Evolutionary conservation across 148 eudicot genomes (phyloP), one percentile per base, ranked within the genome.

Genomic region (Rhododendron ovatum): DNA sequence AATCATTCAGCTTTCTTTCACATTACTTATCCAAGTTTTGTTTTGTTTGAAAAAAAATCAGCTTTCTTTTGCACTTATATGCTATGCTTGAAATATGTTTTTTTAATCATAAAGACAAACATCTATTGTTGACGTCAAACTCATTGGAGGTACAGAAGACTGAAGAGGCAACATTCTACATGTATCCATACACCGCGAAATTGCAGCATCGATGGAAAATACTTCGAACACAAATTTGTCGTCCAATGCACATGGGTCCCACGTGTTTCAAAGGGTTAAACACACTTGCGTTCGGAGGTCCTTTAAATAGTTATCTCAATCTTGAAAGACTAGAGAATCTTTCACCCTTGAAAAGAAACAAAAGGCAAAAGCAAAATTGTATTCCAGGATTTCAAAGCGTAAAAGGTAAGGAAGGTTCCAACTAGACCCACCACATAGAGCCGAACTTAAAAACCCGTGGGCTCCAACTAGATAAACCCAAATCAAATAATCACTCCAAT

Each of bases 381-480:
- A 47, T 47, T 26, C 85, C 85, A 67, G 43, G 35, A 71, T 41
- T 26, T 18, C 45, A 30, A 26, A 45, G 78, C 83, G 33, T 37
- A 30, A 35, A 80, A 80, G 69, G 35, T 51, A 35, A 81, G 65
- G 53, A 86, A 86, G 82, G 69, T 81, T 80, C 78, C 69, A 15
- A 6, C 76, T 28, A 81, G 83, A 85, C 82, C 85, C 87, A 75
- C 89, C 43, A 80, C 83, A 83, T 41, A 74, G 80, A 84, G 81
- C 74, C 45, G 57, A 84, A 84, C 73, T 39, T 41, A 41, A 84
- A 55, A 65, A 84, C 39, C 22, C 55, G 85, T 74, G 89, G 89
- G 89, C 86, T 87, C 89, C 83, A 79, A 80, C 83, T 65, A 80
- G 71, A 47, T 39, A 61, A 86, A 33, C 80, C 76, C 76, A 51